phyloP scores from a whole-genome alignment of 2,329 filamentous ascomycete genomes.

The Fusarium nisikadoi region DNA sequence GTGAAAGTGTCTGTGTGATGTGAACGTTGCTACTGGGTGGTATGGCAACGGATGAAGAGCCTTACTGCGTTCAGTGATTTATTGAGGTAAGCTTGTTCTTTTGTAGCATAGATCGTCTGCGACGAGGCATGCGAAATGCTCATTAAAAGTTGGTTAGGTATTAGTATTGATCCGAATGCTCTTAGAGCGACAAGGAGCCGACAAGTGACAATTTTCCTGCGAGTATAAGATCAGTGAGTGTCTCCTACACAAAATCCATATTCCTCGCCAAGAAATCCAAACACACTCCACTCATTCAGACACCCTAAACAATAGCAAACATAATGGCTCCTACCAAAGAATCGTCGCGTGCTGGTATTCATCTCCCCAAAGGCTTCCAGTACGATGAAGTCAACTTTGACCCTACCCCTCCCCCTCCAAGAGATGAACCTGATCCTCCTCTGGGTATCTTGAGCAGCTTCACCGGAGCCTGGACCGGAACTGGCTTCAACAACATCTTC shows the following conservation, averaged over 20 bases:
- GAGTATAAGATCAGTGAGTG: background rate
- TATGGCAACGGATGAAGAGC: background rate
- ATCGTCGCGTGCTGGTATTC: background rate
- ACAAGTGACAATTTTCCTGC: accelerated
- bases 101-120: background rate
- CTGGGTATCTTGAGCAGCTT: constrained; percentile 3
- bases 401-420: background rate
- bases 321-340: background rate
- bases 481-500: constrained; percentile 15
- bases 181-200: too few species aligned
- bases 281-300: too few species aligned
- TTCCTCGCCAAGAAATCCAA: background rate
- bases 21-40: background rate
- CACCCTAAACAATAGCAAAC: accelerated
- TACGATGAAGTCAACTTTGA: constrained; percentile 12
- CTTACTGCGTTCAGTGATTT: background rate
- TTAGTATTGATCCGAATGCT: background rate
- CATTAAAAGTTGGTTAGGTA: accelerated
- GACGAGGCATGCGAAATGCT: background rate
- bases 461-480: background rate
- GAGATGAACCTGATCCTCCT: background rate
- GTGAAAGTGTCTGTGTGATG: accelerated
- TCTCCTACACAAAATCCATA: background rate
- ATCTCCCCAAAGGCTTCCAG: background rate
- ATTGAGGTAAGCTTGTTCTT: accelerated